Conservation (phyloP, 192 early-diverging fungal species). For the Coemansia sp. region DNA sequence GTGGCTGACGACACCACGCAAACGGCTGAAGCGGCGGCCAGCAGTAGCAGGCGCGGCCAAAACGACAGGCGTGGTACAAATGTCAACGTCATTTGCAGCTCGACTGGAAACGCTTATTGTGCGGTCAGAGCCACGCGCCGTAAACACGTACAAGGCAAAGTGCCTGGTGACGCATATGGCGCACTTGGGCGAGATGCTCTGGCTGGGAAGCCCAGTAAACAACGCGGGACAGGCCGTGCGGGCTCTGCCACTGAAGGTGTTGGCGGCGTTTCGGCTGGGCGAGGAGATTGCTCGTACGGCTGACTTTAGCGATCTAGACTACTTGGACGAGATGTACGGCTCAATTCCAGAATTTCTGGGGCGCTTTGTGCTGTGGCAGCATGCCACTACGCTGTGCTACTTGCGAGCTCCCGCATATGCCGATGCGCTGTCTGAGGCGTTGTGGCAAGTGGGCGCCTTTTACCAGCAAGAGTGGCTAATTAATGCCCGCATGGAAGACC, state of each 20-base stretch:
- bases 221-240: constrained; percentile 1
- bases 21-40: constrained; percentile 24
- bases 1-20: constrained; percentile 54
- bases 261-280: constrained; percentile 40
- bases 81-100: constrained; percentile 28
- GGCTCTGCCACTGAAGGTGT: constrained; percentile 29
- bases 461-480: constrained; percentile 44
- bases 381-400: constrained; percentile 41
- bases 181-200: constrained; percentile 45
- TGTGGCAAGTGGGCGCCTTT: constrained; percentile 53
- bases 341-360: constrained; percentile 31
- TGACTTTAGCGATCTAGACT: constrained; percentile 38
- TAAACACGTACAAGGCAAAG: constrained; percentile 34
- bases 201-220: constrained; percentile 32
- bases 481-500: constrained; percentile 16
- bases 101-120: constrained; percentile 42
- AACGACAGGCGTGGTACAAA: background rate
- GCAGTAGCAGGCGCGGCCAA: background rate
- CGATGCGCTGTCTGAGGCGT: constrained; percentile 42
- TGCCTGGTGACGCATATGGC: constrained; percentile 38
- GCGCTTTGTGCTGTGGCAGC: constrained; percentile 53
- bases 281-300: constrained; percentile 34
- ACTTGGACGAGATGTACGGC: constrained; percentile 45
- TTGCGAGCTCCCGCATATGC: constrained; percentile 41
- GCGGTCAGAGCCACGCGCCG: constrained; percentile 1